Percentiles rank a stretch among this genome's conserved stretches.
phyloP scores from a whole-genome alignment of 345 rosid species.

The Nephelium lappaceum region DNA sequence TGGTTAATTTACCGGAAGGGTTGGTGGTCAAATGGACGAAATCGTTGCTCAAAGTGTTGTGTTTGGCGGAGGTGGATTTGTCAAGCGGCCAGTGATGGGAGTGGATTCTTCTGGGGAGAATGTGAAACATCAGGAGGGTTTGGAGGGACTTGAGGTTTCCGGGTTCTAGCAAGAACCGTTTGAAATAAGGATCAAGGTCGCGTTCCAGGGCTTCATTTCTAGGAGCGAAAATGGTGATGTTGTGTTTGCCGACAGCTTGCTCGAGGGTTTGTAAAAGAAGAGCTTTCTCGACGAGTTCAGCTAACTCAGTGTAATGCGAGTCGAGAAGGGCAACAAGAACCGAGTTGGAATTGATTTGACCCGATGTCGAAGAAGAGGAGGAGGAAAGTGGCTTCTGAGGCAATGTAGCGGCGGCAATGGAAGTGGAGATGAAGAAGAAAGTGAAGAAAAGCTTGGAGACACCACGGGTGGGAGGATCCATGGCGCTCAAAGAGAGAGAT shows the following conservation, averaged over 20 bases:
- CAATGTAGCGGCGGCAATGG: not conserved
- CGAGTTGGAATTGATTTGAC: constrained; percentile 56
- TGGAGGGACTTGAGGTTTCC: constrained; percentile 51
- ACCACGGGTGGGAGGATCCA: no score
- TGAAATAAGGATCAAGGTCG: constrained; percentile 54
- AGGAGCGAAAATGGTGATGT: constrained; percentile 63
- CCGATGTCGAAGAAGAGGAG: not conserved
- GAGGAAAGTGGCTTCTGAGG: not conserved
- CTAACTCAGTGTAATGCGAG: constrained; percentile 58
- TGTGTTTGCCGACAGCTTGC: constrained; percentile 44
- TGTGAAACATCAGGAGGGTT: constrained; percentile 45
- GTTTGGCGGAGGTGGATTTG: not conserved
- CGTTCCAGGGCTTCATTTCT: constrained; percentile 53
- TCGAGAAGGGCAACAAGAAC: constrained; percentile 62
- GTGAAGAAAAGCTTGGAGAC: no score
- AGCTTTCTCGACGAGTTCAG: constrained; percentile 59
- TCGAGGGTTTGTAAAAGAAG: constrained; percentile 56
- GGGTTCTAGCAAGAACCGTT: constrained; percentile 60
- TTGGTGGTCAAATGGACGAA: no score
- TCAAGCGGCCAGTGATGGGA: constrained; percentile 32
- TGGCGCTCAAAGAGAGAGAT: no score
- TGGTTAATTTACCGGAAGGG: no score
- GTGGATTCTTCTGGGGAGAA: constrained; percentile 36
- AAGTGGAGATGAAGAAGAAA: no score
- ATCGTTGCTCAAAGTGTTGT: constrained; percentile 17